Base-by-base conservation (phyloP, 208 protist genomes). In the Porcisia hertigi region DNA sequence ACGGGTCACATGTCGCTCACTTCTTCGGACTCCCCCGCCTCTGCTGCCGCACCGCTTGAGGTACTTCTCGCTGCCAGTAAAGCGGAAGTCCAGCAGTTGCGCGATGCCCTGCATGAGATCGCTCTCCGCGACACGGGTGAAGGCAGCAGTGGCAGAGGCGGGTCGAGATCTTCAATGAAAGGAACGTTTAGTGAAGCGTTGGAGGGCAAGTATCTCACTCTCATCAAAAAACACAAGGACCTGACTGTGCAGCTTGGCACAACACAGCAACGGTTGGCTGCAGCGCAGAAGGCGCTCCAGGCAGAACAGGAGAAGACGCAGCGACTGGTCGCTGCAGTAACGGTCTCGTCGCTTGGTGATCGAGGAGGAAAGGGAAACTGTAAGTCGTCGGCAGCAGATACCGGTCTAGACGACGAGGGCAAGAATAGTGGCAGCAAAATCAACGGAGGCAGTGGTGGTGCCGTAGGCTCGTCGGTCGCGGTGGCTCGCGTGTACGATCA, bases 171-270 rank as follows among this genome's bases (percentile, higher is more conserved):
- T 57, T 30, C 72, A 14, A 52, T 60, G 43, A 20, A 39, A 62
- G 57, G 65, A 1, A 71, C 79, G 34, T 81, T 80, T 69, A 77
- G 55, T 25, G 85, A 80, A 5, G 81, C 82, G 58, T 66, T 92
- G 9, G 91, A 95, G 66, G 85, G 84, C 45, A 89, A 88, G 72
- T 95, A 93, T 65, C 78, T 95, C 11, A 84, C 80, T 11, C 83
- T 90, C 18, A 81, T 95, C 25, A 80, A 77, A 53, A 86, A 85
- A 30, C 72, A 55, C 25, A 81, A 81, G 18, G 76, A 81, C 36
- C 73, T 93, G 6, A 86, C 80, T 34, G 88, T 93, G 3, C 86
- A 91, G 75, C 79, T 95, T 3, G 66, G 58, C 66, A 77, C 77
- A 6, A 47, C 59, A 7, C 71, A 82, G 72, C 77, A 70, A 36